phyloP scores from a whole-genome alignment of 805 yeast species.

The Barnettozyma botsteinii region DNA sequence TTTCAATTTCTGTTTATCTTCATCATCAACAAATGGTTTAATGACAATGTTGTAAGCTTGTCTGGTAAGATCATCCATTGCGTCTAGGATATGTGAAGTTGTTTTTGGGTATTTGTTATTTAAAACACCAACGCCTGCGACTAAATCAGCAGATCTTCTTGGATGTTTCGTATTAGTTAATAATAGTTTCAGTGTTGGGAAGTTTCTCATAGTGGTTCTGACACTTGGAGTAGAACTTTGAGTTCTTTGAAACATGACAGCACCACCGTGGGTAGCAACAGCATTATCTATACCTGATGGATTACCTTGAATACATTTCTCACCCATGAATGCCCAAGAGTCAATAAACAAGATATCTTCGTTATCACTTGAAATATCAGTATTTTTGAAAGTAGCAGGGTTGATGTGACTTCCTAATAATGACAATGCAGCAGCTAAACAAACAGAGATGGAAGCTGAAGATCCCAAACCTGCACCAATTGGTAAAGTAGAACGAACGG shows the following conservation, averaged over 20 bases:
- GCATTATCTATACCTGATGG: slow-evolving; percentile 97
- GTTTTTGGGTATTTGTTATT: slow-evolving; percentile 49
- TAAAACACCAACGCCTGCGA: slow-evolving; percentile 63
- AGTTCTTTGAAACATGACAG: slow-evolving; percentile 76
- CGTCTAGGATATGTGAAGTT: slow-evolving; percentile 53
- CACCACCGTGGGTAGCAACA: slow-evolving; percentile 94
- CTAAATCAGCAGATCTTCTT: slow-evolving; percentile 78
- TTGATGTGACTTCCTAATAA: slow-evolving; percentile 51
- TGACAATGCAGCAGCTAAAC: slow-evolving; percentile 69
- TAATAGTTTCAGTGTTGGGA: slow-evolving; percentile 69
- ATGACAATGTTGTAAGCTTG: slow-evolving; percentile 67
- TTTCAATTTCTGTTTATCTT: slow-evolving; percentile 39
- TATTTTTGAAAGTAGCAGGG: slow-evolving; percentile 30
- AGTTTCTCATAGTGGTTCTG: slow-evolving; percentile 61
- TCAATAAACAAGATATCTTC: slow-evolving; percentile 60
- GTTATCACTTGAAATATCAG: slow-evolving; percentile 33
- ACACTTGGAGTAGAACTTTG: slow-evolving; percentile 49
- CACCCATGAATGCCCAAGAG: slow-evolving; percentile 88
- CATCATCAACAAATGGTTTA: slow-evolving; percentile 41
- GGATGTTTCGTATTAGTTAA: slow-evolving; percentile 86
- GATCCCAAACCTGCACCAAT: slow-evolving; percentile 97
- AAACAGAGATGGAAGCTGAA: slow-evolving; percentile 85
- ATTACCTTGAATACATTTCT: slow-evolving; percentile 91
- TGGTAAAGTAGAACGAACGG: slow-evolving; percentile 79
- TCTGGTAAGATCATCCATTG: slow-evolving; percentile 69